phyloP scores from a whole-genome alignment of 257 asterid genomes.

The Agastache rugosa region DNA sequence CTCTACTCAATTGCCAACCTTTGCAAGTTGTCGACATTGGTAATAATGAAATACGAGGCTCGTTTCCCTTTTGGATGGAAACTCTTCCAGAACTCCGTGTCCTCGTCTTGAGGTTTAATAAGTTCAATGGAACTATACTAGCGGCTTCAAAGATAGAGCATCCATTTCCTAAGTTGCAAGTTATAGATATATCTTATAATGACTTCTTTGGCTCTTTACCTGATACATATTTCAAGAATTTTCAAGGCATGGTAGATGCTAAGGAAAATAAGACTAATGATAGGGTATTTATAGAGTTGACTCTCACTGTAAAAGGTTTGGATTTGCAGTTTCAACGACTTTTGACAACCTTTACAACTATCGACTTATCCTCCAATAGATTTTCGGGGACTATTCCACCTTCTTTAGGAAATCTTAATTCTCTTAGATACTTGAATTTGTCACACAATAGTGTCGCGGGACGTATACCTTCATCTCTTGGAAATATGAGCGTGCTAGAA shows the following conservation, averaged over 20 bases:
- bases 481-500: background rate
- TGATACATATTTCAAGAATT: slow-evolving; percentile 2
- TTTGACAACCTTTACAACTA: slow-evolving; percentile 4
- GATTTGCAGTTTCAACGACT: background rate
- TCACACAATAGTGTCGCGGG: background rate
- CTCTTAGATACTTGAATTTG: slow-evolving; percentile 18
- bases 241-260: background rate
- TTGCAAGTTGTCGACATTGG: background rate
- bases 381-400: background rate
- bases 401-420: slow-evolving; percentile 17
- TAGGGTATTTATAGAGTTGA: background rate
- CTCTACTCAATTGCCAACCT: background rate
- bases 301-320: background rate
- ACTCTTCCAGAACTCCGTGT: background rate
- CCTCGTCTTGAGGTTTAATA: slow-evolving; percentile 16
- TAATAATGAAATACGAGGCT: background rate
- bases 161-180: slow-evolving; percentile 19
- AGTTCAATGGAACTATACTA: background rate
- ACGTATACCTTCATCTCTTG: background rate
- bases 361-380: background rate
- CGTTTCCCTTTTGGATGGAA: slow-evolving; percentile 14
- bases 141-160: background rate
- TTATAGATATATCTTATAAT: background rate
- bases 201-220: background rate
- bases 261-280: background rate